Conservation (phyloP, 176 grass and related monocot species). For the Carex myosuroides region DNA sequence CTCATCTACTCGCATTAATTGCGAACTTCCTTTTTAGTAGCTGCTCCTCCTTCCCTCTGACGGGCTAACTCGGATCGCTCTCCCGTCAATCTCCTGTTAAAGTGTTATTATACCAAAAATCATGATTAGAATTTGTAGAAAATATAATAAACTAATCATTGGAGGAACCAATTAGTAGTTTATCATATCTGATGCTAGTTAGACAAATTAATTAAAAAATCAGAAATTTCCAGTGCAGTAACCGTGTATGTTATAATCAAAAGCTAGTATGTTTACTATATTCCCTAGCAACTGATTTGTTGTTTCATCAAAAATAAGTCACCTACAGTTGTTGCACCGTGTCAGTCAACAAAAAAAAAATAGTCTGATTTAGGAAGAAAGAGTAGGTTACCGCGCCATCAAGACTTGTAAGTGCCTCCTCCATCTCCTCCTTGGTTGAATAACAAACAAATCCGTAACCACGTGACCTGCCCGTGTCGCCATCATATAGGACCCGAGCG, state of each 20-base stretch:
- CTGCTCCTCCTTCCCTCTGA: conserved; percentile 48
- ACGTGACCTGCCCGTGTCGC: conserved; percentile 61
- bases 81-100: conserved; percentile 69
- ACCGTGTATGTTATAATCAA: neutral
- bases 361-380: neutral
- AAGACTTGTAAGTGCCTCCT: conserved; percentile 52
- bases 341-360: neutral
- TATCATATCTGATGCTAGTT: too few relatives aligned
- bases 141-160: too few relatives aligned
- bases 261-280: neutral
- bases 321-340: too few relatives aligned
- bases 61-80: conserved; percentile 60
- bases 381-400: conserved; percentile 53
- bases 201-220: too few relatives aligned
- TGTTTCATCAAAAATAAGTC: neutral
- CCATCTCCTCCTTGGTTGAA: conserved; percentile 83
- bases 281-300: neutral
- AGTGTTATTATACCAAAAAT: neutral
- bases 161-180: too few relatives aligned
- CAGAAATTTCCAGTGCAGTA: too few relatives aligned
- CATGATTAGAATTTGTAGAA: too few relatives aligned
- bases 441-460: conserved; percentile 94
- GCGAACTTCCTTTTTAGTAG: neutral
- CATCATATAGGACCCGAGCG: conserved; percentile 67
- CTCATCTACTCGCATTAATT: neutral